A percentile compares a stretch with the other conserved stretches of the same genome.
Conservation (phyloP, 164 flowering plant genomes). For the Umbellularia californica region DNA sequence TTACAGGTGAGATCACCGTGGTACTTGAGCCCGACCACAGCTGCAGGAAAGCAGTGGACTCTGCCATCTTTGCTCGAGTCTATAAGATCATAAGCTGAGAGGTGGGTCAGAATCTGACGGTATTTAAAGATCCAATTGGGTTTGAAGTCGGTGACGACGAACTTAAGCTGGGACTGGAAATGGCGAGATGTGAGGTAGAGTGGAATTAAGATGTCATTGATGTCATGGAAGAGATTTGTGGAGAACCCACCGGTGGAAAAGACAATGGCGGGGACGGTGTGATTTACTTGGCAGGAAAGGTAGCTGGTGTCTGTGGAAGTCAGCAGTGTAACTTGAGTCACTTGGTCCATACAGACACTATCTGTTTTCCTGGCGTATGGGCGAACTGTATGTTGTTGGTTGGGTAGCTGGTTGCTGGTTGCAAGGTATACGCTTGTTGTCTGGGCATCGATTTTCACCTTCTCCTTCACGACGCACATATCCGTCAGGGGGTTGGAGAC, state of each 20-base stretch:
- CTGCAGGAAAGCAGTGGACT: conserved; percentile 11
- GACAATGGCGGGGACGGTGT: conserved; percentile 7
- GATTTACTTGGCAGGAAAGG: conserved; percentile 2
- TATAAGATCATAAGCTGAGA: conserved; percentile 4
- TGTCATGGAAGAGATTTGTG: conserved; percentile 13
- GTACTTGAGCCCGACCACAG: conserved; percentile 7
- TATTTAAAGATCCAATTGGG: conserved; percentile 5
- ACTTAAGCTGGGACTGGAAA: conserved; percentile 5
- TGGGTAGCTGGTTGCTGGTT: neutral
- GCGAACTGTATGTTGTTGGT: neutral
- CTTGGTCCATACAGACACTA: neutral
- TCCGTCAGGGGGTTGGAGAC: conserved; percentile 5
- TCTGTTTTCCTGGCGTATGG: neutral
- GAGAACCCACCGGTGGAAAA: conserved; percentile 12
- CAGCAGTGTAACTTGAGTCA: neutral
- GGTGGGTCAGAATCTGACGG: conserved; percentile 5
- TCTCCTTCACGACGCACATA: neutral
- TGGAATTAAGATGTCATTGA: conserved; percentile 12
- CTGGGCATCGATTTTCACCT: neutral
- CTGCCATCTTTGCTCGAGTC: neutral
- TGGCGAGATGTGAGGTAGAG: conserved; percentile 13
- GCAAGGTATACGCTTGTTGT: neutral
- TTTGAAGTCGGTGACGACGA: conserved; percentile 8
- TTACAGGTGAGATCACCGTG: conserved; percentile 8
- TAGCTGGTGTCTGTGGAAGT: neutral